Conservation (phyloP, 83 land plant species). For the Picea abies region DNA sequence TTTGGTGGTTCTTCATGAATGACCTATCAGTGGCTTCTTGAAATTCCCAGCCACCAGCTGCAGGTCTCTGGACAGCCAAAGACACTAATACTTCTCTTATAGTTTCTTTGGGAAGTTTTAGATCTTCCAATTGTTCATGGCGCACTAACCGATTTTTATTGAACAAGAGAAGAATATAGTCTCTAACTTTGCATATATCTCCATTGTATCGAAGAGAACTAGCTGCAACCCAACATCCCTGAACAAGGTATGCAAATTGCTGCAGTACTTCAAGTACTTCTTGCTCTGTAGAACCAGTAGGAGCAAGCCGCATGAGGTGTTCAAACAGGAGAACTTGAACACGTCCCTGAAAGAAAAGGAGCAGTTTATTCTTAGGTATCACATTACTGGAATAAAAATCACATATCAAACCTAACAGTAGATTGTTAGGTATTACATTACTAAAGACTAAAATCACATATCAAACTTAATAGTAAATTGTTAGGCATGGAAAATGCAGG, state of each 20-base stretch:
- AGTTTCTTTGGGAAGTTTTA: constrained; percentile 26
- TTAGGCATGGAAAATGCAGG: too few relatives aligned
- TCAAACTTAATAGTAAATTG: too few relatives aligned
- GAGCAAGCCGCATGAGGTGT: constrained; percentile 79
- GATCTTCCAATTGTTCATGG: constrained; percentile 39
- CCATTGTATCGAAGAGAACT: constrained; percentile 39
- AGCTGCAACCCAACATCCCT: constrained; percentile 91
- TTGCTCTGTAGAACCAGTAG: constrained; percentile 46
- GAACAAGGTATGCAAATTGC: constrained; percentile 62
- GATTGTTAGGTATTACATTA: too few relatives aligned
- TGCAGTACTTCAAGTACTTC: constrained; percentile 64
- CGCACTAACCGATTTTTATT: constrained; percentile 42
- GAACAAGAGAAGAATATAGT: constrained; percentile 72
- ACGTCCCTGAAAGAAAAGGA: constrained; percentile 48
- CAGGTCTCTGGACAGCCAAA: constrained; percentile 64
- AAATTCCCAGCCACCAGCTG: constrained; percentile 79
- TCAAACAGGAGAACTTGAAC: constrained; percentile 68
- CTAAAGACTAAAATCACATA: too few relatives aligned
- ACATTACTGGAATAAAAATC: too few relatives aligned
- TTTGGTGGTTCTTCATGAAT: constrained; percentile 60
- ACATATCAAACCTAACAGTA: too few relatives aligned
- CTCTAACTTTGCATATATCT: constrained; percentile 44
- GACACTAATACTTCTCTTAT: constrained; percentile 44
- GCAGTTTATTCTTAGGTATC: neutral
- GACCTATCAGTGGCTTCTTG: constrained; percentile 59